These are phyloP conservation scores for Takakia lepidozioides DNA, from an alignment of 225 moss, liverwort and hornwort species.

Conservation along the genomic window DNA sequence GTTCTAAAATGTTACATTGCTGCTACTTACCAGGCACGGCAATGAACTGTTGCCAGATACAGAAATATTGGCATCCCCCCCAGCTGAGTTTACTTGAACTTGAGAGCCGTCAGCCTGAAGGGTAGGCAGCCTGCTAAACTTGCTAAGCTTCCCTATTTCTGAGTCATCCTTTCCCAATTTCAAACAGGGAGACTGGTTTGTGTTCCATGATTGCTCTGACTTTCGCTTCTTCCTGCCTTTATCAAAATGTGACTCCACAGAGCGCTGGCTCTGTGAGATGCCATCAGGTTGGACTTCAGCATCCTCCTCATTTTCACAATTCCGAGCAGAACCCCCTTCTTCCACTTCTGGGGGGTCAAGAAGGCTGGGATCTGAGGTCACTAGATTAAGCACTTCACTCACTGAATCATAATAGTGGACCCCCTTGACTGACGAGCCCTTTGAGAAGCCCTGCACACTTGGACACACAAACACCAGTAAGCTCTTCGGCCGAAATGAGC, in stretches of 20 bases:
- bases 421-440: constrained; percentile 22
- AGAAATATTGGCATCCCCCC: too few relatives aligned
- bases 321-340: not conserved
- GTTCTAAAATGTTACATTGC: too few relatives aligned
- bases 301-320: not conserved
- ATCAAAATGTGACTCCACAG: too few relatives aligned
- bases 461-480: constrained; percentile 28
- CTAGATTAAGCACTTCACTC: constrained; percentile 38
- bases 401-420: constrained; percentile 39
- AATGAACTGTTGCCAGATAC: too few relatives aligned
- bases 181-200: not conserved
- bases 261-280: too few relatives aligned
- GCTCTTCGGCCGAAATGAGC: constrained; percentile 19
- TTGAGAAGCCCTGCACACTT: constrained; percentile 14
- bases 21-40: too few relatives aligned
- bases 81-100: too few relatives aligned
- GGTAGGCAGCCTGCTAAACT: not conserved
- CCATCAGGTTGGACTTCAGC: not conserved
- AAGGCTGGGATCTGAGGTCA: constrained; percentile 31
- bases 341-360: constrained; percentile 7
- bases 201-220: not conserved
- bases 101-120: too few relatives aligned
- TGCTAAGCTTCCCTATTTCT: not conserved
- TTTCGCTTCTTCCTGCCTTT: too few relatives aligned
- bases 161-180: not conserved